These are phyloP conservation scores for Neonectria ditissima DNA, from an alignment of 2,329 filamentous ascomycete species.

Conservation along the genomic window DNA sequence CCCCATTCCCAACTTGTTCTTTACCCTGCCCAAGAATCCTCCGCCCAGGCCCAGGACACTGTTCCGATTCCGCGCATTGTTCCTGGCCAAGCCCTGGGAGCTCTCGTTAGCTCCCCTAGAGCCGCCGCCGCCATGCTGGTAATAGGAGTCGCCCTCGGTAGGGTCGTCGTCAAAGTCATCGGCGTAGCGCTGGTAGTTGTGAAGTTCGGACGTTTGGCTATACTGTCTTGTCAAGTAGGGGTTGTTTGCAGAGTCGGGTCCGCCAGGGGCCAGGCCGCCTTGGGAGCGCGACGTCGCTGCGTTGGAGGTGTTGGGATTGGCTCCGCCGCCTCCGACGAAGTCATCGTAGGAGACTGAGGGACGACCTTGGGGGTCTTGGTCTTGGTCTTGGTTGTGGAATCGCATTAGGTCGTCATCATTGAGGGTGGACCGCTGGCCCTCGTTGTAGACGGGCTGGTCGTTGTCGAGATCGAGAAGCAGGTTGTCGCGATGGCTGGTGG, in stretches of 20 bases:
- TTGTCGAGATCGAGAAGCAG: conserved; percentile 82
- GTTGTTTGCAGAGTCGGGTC: conserved; percentile 39
- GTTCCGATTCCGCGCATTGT: conserved; percentile 80
- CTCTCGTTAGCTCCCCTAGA: conserved; percentile 67
- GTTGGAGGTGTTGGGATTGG: conserved; percentile 53
- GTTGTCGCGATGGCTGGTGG: conserved; percentile 64
- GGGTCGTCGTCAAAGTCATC: conserved; percentile 85
- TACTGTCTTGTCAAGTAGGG: conserved; percentile 66
- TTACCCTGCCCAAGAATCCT: conserved; percentile 86
- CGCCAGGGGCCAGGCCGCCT: conserved; percentile 43
- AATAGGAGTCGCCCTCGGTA: conserved; percentile 83
- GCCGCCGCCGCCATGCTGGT: conserved; percentile 77
- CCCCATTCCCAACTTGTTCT: conserved; percentile 90
- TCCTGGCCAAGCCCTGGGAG: conserved; percentile 50
- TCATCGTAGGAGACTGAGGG: conserved; percentile 95
- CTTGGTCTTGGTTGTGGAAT: conserved; percentile 78
- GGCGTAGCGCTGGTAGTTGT: conserved; percentile 93
- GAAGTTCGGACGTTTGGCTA: conserved; percentile 83
- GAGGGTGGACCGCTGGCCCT: conserved; percentile 80
- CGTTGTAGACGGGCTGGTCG: conserved; percentile 77
- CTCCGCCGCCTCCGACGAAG: conserved; percentile 80
- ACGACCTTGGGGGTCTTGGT: conserved; percentile 72
- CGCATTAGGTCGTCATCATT: conserved; percentile 85
- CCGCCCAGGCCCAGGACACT: conserved; percentile 90
- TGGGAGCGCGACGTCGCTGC: conserved; percentile 56